phyloP scores from a whole-genome alignment of 1,284 basidiomycete genomes.

The Leccinum huronense region DNA sequence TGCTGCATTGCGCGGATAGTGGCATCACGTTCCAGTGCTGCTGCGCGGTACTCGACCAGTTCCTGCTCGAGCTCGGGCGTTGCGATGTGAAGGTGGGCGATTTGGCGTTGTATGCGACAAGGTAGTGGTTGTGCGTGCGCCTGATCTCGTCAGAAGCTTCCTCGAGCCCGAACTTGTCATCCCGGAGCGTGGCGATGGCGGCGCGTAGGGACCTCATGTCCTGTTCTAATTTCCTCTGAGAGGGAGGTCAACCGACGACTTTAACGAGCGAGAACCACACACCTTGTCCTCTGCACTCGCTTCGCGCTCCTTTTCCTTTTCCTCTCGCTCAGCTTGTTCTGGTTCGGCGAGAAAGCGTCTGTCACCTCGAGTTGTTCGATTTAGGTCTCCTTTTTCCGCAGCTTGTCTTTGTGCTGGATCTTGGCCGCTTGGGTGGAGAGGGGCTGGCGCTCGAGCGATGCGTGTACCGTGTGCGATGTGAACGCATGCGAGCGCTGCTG shows the following conservation, averaged over 20 bases:
- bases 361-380: slow-evolving; percentile 63
- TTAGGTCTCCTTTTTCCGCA: slow-evolving; percentile 58
- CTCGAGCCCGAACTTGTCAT: slow-evolving; percentile 54
- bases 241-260: not conserved
- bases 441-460: slow-evolving; percentile 63
- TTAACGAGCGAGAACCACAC: slow-evolving; percentile 21
- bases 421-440: slow-evolving; percentile 55
- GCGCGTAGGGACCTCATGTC: slow-evolving; percentile 51
- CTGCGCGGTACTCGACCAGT: slow-evolving; percentile 39
- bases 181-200: slow-evolving; percentile 46
- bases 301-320: slow-evolving; percentile 43
- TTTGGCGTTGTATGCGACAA: slow-evolving; percentile 49
- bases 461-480: slow-evolving; percentile 54
- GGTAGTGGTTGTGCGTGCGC: slow-evolving; percentile 45
- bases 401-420: slow-evolving; percentile 58
- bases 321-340: slow-evolving; percentile 58
- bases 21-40: slow-evolving; percentile 44
- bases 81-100: slow-evolving; percentile 47
- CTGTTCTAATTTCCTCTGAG: slow-evolving; percentile 35
- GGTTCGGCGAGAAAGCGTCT: slow-evolving; percentile 58
- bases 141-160: slow-evolving; percentile 49
- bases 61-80: slow-evolving; percentile 46
- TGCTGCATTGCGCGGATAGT: slow-evolving; percentile 46
- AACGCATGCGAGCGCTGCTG: slow-evolving; percentile 61
- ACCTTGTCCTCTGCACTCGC: slow-evolving; percentile 56